Evolutionary conservation across 2,329 filamentous ascomycete genomes (phyloP), one percentile per base, ranked within the genome.

Genomic region (Phaeophleospora eucalypticola): DNA sequence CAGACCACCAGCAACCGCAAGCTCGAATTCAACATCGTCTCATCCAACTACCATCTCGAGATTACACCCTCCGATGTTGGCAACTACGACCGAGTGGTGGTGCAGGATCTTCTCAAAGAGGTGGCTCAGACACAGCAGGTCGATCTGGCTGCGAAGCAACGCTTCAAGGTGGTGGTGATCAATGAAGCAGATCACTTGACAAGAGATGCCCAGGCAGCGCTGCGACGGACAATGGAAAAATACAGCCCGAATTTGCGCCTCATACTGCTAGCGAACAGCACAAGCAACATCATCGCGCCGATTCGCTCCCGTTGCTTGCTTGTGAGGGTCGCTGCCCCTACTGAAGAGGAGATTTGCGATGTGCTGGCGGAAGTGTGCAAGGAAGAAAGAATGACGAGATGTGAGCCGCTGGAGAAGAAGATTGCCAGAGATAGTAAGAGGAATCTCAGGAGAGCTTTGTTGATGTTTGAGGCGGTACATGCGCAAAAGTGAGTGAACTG

Each of bases 101-200:
- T 98, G 12, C 93, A 98, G 65, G 93, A 97, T 63, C 75, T 98
- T 40, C 75, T 98, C 40, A 98, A 98, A 69, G 93, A 98, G 70
- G 91, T 98, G 4, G 93, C 94, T 21, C 94, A 98, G 70, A 98
- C 93, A 43, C 93, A 98, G 68, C 94, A 98, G 71, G 93, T 98
- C n/a, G 93, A 98, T 67, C 77, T 93, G 58, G 78, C 82, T 10
- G 94, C 94, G 14, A 87, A 83, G 66, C 93, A 98, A 67, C 81
- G 84, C 36, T 98, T 98, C 79, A 98, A 98, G 72, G 90, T 98
- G 1, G 93, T 98, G 1, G 91, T 98, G 29, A 97, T 98, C 77
- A 98, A 98, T 62, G 93, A 98, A 74, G 93, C 93, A 6, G 94
- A 98, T 65, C 87, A 95, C 64, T 77, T 98, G 55, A 93, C 86